Conservation (phyloP, 345 rosid species). For the Raphanus sativus region DNA sequence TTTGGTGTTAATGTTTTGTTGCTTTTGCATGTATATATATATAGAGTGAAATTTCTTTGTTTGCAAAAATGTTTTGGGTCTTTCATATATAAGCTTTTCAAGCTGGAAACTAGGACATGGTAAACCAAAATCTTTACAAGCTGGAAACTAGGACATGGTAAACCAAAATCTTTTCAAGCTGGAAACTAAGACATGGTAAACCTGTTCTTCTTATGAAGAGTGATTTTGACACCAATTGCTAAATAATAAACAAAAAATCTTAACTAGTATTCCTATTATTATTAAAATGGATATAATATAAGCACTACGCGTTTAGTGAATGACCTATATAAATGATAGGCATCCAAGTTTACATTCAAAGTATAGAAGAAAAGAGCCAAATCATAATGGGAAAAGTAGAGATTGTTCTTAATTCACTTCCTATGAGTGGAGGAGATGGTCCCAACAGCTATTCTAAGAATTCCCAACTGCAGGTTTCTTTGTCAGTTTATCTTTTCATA, state of each 20-base stretch:
- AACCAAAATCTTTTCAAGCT: not conserved
- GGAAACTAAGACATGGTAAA: not conserved
- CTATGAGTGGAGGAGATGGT: conserved; percentile 57
- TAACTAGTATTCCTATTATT: conserved; percentile 4
- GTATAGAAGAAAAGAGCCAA: conserved; percentile 8
- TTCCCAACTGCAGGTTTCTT: conserved; percentile 54
- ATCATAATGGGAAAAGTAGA: conserved; percentile 23
- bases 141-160: not conserved
- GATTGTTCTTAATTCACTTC: conserved; percentile 39
- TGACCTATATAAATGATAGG: conserved; percentile 28
- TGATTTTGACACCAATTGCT: conserved; percentile 8
- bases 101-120: not conserved
- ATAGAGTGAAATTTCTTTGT: not conserved
- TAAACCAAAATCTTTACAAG: not conserved
- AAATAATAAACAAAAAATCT: not conserved
- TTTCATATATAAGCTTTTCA: not conserved
- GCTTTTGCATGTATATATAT: not conserved
- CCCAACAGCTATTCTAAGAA: conserved; percentile 51
- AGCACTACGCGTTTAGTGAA: conserved; percentile 16
- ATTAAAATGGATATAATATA: conserved; percentile 15
- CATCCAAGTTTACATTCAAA: conserved; percentile 6
- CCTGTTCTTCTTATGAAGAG: not conserved
- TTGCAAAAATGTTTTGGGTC: not conserved
- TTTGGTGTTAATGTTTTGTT: not conserved
- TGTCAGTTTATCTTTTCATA: not conserved